phyloP scores from a whole-genome alignment of 164 flowering plant genomes.

The Berberis thunbergii region DNA sequence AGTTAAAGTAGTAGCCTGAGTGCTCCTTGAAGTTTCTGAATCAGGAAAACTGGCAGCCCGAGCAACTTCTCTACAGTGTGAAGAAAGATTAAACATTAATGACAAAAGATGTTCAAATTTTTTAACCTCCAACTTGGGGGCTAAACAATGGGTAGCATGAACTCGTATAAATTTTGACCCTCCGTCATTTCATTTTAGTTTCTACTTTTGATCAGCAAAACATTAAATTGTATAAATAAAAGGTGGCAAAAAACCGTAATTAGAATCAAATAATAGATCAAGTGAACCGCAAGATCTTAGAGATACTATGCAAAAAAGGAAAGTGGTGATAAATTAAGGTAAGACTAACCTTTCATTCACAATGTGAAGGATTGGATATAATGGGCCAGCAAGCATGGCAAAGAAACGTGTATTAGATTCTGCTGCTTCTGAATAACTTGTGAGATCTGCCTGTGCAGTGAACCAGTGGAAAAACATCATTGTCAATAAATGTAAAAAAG shows the following conservation, averaged over 20 bases:
- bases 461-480: conserved; percentile 4
- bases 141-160: too few relatives aligned
- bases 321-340: not conserved
- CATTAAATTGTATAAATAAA: too few relatives aligned
- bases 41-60: conserved; percentile 38
- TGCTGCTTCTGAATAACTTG: conserved; percentile 50
- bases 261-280: too few relatives aligned
- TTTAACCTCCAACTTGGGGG: too few relatives aligned
- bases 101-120: not conserved
- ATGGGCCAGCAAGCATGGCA: conserved; percentile 91
- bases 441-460: conserved; percentile 59
- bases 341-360: conserved; percentile 62
- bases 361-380: conserved; percentile 72
- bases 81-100: not conserved
- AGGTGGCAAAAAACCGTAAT: too few relatives aligned
- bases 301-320: too few relatives aligned
- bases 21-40: conserved; percentile 44
- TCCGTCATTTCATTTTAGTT: too few relatives aligned
- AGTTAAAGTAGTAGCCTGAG: conserved; percentile 41
- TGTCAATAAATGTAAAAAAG: conserved; percentile 2
- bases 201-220: too few relatives aligned
- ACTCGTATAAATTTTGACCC: too few relatives aligned
- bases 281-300: not conserved
- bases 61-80: conserved; percentile 39
- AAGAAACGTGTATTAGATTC: conserved; percentile 64